Evolutionary conservation across 2,329 filamentous ascomycete species (phyloP).

Genomic region (Diaporthe aspalathi): DNA sequence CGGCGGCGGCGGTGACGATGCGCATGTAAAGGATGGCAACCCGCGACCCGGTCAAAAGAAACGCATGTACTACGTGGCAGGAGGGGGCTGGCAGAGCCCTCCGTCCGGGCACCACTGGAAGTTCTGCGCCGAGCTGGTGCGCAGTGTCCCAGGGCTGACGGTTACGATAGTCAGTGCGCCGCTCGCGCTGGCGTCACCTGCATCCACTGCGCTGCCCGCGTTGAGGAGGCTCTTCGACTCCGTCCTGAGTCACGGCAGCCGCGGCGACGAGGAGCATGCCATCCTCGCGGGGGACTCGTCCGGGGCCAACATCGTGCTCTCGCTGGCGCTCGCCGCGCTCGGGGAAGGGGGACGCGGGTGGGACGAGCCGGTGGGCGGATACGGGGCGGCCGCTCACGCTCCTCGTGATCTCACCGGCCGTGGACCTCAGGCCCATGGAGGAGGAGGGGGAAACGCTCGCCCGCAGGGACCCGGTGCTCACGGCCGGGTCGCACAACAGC

Average conservation of each 20-base stretch:
- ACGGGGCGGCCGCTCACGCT: background rate
- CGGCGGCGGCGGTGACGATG: too few relatives aligned
- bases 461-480: background rate
- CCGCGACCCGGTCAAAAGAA: background rate
- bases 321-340: background rate
- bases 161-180: background rate
- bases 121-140: background rate
- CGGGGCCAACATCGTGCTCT: background rate
- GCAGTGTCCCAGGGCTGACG: background rate
- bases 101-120: background rate
- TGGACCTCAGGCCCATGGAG: conserved; percentile 1
- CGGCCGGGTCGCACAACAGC: too few relatives aligned
- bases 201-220: background rate
- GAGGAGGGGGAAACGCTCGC: background rate
- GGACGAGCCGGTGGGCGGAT: background rate
- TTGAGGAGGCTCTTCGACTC: background rate
- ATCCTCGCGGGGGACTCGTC: background rate
- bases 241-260: background rate
- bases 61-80: background rate
- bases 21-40: too few relatives aligned
- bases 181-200: background rate
- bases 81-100: background rate
- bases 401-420: background rate
- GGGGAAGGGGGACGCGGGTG: background rate
- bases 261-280: background rate